Conservation (phyloP, 805 yeast genomes). For the Saccharomycopsis guyanensis region DNA sequence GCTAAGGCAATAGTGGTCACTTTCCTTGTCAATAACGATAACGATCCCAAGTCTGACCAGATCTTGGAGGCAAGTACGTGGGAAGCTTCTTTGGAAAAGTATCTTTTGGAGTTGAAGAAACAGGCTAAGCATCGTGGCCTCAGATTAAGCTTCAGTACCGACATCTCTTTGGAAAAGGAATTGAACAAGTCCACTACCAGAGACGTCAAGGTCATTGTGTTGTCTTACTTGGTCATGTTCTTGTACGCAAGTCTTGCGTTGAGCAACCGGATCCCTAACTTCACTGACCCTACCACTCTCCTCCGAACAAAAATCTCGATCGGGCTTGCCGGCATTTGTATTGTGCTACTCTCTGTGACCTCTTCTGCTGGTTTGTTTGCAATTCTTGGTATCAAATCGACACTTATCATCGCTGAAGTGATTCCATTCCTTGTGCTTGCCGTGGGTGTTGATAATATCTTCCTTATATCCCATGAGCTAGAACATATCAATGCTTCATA, state of each 20-base stretch:
- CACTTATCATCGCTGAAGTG: conserved; percentile 91
- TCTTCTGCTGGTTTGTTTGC: conserved; percentile 81
- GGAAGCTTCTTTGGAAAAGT: conserved; percentile 62
- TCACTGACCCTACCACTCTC: conserved; percentile 25
- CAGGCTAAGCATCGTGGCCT: conserved; percentile 49
- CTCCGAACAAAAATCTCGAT: conserved; percentile 57
- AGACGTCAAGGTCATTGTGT: conserved; percentile 58
- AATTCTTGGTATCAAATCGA: conserved; percentile 69
- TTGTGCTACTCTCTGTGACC: conserved; percentile 72
- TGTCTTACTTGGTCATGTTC: conserved; percentile 83
- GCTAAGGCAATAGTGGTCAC: conserved; percentile 76
- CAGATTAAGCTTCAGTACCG: conserved; percentile 69
- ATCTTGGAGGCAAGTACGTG: conserved; percentile 42
- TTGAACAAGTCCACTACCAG: conserved; percentile 74
- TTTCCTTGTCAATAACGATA: conserved; percentile 51
- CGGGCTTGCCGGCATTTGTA: conserved; percentile 77
- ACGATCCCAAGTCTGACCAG: conserved; percentile 34
- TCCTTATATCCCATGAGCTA: conserved; percentile 75
- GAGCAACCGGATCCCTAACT: conserved; percentile 47
- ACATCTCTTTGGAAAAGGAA: conserved; percentile 77
- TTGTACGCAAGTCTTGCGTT: conserved; percentile 78
- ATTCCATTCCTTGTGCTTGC: conserved; percentile 91
- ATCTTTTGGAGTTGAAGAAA: conserved; percentile 34
- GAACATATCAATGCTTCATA: conserved; percentile 42
- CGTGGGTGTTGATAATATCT: conserved; percentile 93